phyloP scores from a whole-genome alignment of 768 basidiomycete genomes.

The Cystofilobasidium bisporidii region DNA sequence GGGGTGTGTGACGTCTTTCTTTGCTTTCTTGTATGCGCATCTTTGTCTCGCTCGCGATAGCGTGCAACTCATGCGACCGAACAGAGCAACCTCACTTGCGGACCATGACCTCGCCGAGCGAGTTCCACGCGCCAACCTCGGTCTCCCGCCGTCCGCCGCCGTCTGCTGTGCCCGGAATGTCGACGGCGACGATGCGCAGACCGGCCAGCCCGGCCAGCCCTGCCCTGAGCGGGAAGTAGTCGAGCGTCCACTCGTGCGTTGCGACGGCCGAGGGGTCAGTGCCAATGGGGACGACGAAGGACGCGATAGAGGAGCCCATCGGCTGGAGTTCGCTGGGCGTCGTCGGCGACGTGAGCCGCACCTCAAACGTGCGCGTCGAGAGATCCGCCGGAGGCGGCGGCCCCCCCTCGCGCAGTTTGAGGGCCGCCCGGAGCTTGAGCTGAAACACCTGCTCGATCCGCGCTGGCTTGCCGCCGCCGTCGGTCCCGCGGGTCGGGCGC shows the following conservation, averaged over 20 bases:
- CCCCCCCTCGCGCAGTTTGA: neutral
- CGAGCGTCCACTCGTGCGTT: slow-evolving; percentile 53
- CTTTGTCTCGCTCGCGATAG: neutral
- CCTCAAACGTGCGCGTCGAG: slow-evolving; percentile 29
- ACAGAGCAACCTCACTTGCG: neutral
- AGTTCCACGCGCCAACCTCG: slow-evolving; percentile 51
- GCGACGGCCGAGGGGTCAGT: slow-evolving; percentile 33
- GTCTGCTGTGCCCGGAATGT: slow-evolving; percentile 32
- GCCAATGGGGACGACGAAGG: slow-evolving; percentile 37
- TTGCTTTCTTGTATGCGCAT: neutral
- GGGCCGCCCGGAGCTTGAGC: neutral
- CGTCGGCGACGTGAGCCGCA: slow-evolving; percentile 44
- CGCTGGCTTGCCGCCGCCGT: neutral
- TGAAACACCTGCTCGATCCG: slow-evolving; percentile 8
- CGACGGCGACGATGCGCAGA: slow-evolving; percentile 56
- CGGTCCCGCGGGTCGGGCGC: neutral
- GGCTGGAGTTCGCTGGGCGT: slow-evolving; percentile 5
- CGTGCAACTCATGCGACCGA: too few species aligned
- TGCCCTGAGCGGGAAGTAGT: slow-evolving; percentile 51
- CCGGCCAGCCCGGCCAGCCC: slow-evolving; percentile 63
- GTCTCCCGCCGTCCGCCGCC: slow-evolving; percentile 33
- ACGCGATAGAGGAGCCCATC: slow-evolving; percentile 21
- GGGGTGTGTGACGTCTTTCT: neutral
- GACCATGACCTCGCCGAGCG: slow-evolving; percentile 68
- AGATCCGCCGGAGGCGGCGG: neutral